Percentiles rank a stretch among this genome's conserved stretches.
phyloP scores from a whole-genome alignment of 169 alveolate species.

The Eimeria falciformis region DNA sequence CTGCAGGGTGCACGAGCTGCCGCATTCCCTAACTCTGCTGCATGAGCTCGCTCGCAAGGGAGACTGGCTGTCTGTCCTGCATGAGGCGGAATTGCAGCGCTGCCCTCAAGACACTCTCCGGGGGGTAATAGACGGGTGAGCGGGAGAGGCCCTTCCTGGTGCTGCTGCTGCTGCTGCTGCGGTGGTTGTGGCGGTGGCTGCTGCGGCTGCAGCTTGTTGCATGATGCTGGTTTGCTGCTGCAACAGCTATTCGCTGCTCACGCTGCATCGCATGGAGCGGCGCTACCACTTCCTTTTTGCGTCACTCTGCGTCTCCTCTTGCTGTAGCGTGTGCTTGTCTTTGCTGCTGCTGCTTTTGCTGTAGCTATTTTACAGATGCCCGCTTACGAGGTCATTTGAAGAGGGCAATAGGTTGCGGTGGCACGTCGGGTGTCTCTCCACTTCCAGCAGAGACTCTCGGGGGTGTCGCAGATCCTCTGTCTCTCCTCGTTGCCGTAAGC shows the following conservation, averaged over 20 bases:
- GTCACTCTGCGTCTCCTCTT: not conserved
- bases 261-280: not conserved
- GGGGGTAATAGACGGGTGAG: conserved; percentile 84
- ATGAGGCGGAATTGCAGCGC: conserved; percentile 88
- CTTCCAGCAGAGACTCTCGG: not conserved
- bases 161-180: conserved; percentile 46
- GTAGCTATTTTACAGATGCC: conserved; percentile 83
- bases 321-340: not conserved
- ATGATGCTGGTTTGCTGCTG: not conserved
- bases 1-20: conserved; percentile 83
- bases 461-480: conserved; percentile 66
- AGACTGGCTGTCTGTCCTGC: conserved; percentile 89
- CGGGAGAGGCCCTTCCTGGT: not conserved
- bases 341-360: not conserved
- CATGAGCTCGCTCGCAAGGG: conserved; percentile 90
- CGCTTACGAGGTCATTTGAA: conserved; percentile 80
- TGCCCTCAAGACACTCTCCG: conserved; percentile 88
- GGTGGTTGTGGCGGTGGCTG: conserved; percentile 16
- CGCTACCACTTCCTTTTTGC: not conserved
- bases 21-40: conserved; percentile 87
- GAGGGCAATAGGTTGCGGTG: conserved; percentile 41
- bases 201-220: not conserved
- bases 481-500: conserved; percentile 36
- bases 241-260: too few relatives aligned
- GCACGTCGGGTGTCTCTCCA: not conserved